These are phyloP conservation scores for Lactarius deliciosus DNA, from an alignment of 768 basidiomycete species.

Conservation along the genomic window DNA sequence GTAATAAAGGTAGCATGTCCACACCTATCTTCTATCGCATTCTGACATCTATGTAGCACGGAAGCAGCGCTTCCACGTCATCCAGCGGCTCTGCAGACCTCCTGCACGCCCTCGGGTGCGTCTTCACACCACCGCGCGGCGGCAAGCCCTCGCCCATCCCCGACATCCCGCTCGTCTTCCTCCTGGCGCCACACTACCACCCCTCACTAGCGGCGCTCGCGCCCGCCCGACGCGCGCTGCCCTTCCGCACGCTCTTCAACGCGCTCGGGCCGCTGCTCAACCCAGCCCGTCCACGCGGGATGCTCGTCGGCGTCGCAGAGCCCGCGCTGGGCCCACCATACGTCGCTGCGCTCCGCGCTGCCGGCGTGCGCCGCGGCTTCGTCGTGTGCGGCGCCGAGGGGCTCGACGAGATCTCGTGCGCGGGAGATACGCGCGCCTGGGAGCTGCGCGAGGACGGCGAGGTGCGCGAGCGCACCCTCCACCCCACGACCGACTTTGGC, in stretches of 20 bases:
- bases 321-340: slow-evolving; percentile 79
- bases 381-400: slow-evolving; percentile 93
- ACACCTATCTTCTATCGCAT: slow-evolving; percentile 28
- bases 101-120: slow-evolving; percentile 77
- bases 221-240: slow-evolving; percentile 80
- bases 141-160: slow-evolving; percentile 56
- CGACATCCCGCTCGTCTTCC: slow-evolving; percentile 82
- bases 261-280: slow-evolving; percentile 92
- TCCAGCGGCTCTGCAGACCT: slow-evolving; percentile 94
- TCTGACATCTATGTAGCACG: slow-evolving; percentile 61
- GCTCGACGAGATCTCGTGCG: slow-evolving; percentile 94
- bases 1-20: slow-evolving; percentile 70
- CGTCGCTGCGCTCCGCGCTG: slow-evolving; percentile 66
- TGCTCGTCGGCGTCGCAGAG: slow-evolving; percentile 90
- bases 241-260: slow-evolving; percentile 97
- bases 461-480: slow-evolving; percentile 61
- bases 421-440: slow-evolving; percentile 86
- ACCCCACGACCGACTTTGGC: slow-evolving; percentile 71
- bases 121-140: slow-evolving; percentile 64
- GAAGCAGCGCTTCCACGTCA: slow-evolving; percentile 87
- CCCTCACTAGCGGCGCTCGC: slow-evolving; percentile 79
- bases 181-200: slow-evolving; percentile 93
- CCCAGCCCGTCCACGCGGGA: slow-evolving; percentile 80
- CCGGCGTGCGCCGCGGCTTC: slow-evolving; percentile 78
- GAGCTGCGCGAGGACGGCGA: slow-evolving; percentile 62